Evolutionary conservation across 805 yeast genomes (phyloP).

Genomic region (Wickerhamiella galacta): DNA sequence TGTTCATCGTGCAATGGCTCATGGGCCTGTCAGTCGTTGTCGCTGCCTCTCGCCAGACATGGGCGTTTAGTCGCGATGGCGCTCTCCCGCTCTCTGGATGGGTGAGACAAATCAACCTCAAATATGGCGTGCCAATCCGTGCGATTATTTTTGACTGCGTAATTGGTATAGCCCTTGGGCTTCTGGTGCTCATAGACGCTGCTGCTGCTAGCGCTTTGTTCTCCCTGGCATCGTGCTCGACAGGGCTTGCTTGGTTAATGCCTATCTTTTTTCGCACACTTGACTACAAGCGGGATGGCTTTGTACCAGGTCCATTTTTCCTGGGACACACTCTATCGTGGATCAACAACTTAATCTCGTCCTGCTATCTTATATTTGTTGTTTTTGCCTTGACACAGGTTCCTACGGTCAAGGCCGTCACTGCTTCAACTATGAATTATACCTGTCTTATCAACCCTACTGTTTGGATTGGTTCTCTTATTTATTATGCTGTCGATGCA

Average conservation of each 20-base stretch:
- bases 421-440: slow-evolving; percentile 53
- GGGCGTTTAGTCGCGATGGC: slow-evolving; percentile 65
- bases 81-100: slow-evolving; percentile 47
- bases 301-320: slow-evolving; percentile 45
- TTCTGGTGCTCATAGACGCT: slow-evolving; percentile 38
- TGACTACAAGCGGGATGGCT: slow-evolving; percentile 29
- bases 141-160: slow-evolving; percentile 41
- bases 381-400: slow-evolving; percentile 33
- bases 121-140: slow-evolving; percentile 43
- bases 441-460: slow-evolving; percentile 46
- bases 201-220: slow-evolving; percentile 55
- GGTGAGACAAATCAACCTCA: slow-evolving; percentile 41
- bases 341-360: slow-evolving; percentile 25
- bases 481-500: slow-evolving; percentile 38
- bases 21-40: slow-evolving; percentile 49
- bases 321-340: slow-evolving; percentile 34
- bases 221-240: slow-evolving; percentile 45
- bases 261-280: slow-evolving; percentile 40
- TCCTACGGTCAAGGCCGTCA: slow-evolving; percentile 45
- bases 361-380: slow-evolving; percentile 31
- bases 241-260: slow-evolving; percentile 44
- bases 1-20: slow-evolving; percentile 43
- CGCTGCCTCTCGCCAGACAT: slow-evolving; percentile 53
- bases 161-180: slow-evolving; percentile 37
- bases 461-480: slow-evolving; percentile 33